Conservation (phyloP, 495 filamentous ascomycete genomes). For the Opeltia flavorubescens region DNA sequence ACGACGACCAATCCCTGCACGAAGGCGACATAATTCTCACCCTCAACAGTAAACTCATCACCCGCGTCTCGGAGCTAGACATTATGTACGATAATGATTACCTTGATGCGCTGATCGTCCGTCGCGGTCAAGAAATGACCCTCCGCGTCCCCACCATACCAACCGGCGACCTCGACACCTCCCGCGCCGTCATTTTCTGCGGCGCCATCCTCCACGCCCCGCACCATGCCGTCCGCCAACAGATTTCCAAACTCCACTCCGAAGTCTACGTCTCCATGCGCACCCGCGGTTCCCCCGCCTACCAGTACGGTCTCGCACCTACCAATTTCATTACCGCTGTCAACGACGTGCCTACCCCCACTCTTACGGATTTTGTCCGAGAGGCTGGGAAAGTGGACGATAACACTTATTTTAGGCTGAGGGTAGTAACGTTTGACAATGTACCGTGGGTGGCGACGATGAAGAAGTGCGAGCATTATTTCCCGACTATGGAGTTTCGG, state of each 20-base stretch:
- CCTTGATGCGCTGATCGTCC: conserved; percentile 77
- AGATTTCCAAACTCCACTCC: conserved; percentile 90
- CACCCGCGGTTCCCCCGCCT: conserved; percentile 70
- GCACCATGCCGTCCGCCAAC: conserved; percentile 91
- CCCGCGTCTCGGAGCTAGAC: conserved; percentile 81
- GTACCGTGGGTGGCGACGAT: conserved; percentile 96
- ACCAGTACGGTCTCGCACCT: conserved; percentile 82
- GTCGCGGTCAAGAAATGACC: conserved; percentile 63
- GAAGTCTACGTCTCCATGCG: conserved; percentile 92
- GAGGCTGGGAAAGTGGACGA: conserved; percentile 79
- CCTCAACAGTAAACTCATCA: conserved; percentile 83
- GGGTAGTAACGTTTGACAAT: conserved; percentile 91
- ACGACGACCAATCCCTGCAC: conserved; percentile 40
- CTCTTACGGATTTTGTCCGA: conserved; percentile 63
- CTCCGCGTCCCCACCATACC: conserved; percentile 75
- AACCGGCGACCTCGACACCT: conserved; percentile 83
- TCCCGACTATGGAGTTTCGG: conserved; percentile 78
- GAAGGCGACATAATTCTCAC: conserved; percentile 92
- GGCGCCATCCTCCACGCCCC: conserved; percentile 86
- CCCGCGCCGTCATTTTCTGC: conserved; percentile 84
- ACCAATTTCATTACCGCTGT: conserved; percentile 97
- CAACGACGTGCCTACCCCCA: conserved; percentile 70
- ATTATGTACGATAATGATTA: conserved; percentile 85
- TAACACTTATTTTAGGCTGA: conserved; percentile 92
- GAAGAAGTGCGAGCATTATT: conserved; percentile 99